Conservation (phyloP, 1,284 basidiomycete species). For the Irpex lacteus region DNA sequence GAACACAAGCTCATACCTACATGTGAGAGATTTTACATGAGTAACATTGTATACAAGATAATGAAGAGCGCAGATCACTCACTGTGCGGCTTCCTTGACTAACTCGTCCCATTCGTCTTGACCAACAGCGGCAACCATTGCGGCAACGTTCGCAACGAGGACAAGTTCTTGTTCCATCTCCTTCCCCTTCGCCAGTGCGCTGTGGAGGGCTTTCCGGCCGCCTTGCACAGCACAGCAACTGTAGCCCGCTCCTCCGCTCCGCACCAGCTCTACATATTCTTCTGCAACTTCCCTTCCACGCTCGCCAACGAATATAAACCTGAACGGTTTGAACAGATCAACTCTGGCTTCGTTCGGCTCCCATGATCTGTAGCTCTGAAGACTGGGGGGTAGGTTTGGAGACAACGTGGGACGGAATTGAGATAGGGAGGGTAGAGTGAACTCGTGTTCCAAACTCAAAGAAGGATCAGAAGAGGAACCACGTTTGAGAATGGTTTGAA, state of each 20-base stretch:
- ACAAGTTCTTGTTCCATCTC: conserved; percentile 43
- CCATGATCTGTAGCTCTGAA: conserved; percentile 58
- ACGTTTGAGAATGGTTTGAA: conserved; percentile 35
- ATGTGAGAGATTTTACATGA: background rate
- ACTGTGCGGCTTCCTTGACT: conserved; percentile 50
- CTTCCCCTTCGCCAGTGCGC: conserved; percentile 47
- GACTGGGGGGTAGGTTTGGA: conserved; percentile 39
- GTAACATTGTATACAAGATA: background rate
- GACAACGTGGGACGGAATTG: conserved; percentile 60
- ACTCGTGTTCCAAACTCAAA: conserved; percentile 44
- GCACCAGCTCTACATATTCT: conserved; percentile 50
- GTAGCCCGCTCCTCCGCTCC: conserved; percentile 51
- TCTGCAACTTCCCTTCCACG: conserved; percentile 44
- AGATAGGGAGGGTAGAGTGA: conserved; percentile 43
- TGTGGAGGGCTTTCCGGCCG: conserved; percentile 47
- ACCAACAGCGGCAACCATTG: conserved; percentile 48
- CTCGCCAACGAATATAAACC: conserved; percentile 60
- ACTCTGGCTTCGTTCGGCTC: conserved; percentile 59
- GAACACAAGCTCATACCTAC: conserved; percentile 29
- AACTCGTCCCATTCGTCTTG: conserved; percentile 50
- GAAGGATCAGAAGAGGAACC: background rate
- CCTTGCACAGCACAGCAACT: conserved; percentile 53
- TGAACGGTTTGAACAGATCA: conserved; percentile 45
- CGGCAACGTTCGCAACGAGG: conserved; percentile 47
- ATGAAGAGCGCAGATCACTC: conserved; percentile 13